These are phyloP conservation scores for Blastobotrys raffinosifermentans DNA, from an alignment of 1,139 yeast genomes.

Conservation along the genomic window DNA sequence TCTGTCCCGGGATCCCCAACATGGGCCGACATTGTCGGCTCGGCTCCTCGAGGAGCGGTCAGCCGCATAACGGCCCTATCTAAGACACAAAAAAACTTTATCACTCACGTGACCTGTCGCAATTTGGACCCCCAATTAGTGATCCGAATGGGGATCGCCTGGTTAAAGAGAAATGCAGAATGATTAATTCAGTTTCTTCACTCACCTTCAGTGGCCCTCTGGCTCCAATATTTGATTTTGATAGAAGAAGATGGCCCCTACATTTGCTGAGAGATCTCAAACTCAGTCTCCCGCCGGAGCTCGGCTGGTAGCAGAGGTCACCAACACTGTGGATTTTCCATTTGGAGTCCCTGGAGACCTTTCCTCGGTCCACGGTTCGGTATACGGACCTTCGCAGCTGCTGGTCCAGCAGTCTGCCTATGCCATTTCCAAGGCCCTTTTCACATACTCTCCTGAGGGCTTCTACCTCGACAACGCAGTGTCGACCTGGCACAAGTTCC, in stretches of 20 bases:
- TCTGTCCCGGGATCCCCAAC: no score
- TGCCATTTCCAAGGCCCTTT: slow-evolving; percentile 56
- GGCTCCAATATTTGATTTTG: background rate
- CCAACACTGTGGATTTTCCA: slow-evolving; percentile 11
- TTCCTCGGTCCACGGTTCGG: slow-evolving; percentile 21
- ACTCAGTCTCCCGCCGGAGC: slow-evolving; percentile 2
- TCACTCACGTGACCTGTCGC: slow-evolving; percentile 4
- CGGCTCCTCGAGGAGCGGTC: no score
- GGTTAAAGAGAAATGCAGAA: background rate
- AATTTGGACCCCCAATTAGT: slow-evolving; percentile 1
- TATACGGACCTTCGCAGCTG: slow-evolving; percentile 47
- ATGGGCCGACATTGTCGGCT: no score
- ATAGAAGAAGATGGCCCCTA: slow-evolving; percentile 9
- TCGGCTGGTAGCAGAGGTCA: background rate
- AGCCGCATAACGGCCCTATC: no score
- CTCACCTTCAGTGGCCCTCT: background rate
- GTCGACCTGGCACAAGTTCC: slow-evolving; percentile 48
- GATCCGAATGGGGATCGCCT: background rate
- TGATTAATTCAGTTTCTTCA: background rate
- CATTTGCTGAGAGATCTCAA: slow-evolving; percentile 7
- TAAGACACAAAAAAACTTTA: slow-evolving; percentile 1
- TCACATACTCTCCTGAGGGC: slow-evolving; percentile 63
- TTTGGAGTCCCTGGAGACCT: slow-evolving; percentile 19
- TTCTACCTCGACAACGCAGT: slow-evolving; percentile 57
- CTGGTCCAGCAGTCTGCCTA: slow-evolving; percentile 63